Conservation (phyloP, 176 grass and related monocot species). For the Secale cereale region DNA sequence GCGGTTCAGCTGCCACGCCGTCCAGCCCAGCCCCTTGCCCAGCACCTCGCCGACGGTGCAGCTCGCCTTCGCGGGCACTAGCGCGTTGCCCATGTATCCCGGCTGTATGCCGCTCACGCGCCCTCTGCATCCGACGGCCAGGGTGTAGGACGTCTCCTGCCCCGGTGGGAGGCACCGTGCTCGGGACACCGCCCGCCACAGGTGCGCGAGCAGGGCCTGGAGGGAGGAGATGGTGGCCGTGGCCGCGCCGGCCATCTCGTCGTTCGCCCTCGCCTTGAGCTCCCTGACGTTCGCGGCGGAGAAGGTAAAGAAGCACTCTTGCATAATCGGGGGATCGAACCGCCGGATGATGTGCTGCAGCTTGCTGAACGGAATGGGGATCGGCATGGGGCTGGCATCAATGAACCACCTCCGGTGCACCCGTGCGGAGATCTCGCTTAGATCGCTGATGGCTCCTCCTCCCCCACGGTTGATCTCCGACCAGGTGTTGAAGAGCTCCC, state of each 20-base stretch:
- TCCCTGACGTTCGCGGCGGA: not conserved
- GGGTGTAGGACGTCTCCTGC: not conserved
- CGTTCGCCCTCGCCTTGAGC: constrained; percentile 13
- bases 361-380: constrained; percentile 11
- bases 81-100: not conserved
- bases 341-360: not conserved
- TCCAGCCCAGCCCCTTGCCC: not conserved
- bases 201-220: not conserved
- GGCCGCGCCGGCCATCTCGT: not conserved
- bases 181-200: not conserved
- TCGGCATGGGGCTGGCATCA: constrained; percentile 1
- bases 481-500: not conserved
- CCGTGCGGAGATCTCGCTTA: not conserved
- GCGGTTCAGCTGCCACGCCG: not conserved
- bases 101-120: not conserved
- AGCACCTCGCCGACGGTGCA: not conserved
- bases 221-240: not conserved
- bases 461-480: constrained; percentile 9
- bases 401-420: not conserved
- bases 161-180: not conserved
- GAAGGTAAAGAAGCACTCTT: constrained; percentile 42
- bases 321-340: not conserved
- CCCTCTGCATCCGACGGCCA: not conserved
- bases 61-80: not conserved
- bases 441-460: not conserved